These are phyloP conservation scores for Trichosporon ovoides DNA, from an alignment of 1,284 basidiomycete genomes.

Conservation along the genomic window DNA sequence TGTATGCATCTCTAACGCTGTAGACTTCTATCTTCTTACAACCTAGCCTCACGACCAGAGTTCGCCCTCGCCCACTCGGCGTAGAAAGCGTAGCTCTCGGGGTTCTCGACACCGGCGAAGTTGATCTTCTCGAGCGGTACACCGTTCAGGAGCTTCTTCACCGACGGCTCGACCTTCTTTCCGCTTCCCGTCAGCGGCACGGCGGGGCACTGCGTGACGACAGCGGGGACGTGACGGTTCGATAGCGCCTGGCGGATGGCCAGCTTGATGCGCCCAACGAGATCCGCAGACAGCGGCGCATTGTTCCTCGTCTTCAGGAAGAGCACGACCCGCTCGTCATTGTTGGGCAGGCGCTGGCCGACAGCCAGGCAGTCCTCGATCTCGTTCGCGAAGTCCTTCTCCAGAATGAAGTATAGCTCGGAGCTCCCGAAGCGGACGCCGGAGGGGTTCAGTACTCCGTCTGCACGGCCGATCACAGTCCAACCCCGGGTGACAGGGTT, in stretches of 20 bases:
- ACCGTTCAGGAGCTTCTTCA: conserved; percentile 24
- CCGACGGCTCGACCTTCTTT: conserved; percentile 22
- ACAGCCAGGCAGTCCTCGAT: conserved; percentile 39
- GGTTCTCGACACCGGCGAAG: conserved; percentile 17
- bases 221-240: conserved; percentile 35
- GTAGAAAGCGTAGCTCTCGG: conserved; percentile 18
- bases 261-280: conserved; percentile 26
- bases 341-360: conserved; percentile 30
- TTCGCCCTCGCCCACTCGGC: conserved; percentile 14
- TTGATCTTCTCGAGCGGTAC: conserved; percentile 16
- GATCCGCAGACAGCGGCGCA: conserved; percentile 12
- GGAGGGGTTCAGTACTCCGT: conserved; percentile 30
- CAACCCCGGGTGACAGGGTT: conserved; percentile 19
- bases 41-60: conserved; percentile 2
- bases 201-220: conserved; percentile 29
- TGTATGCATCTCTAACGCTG: not conserved
- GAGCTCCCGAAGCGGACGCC: conserved; percentile 28
- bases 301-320: conserved; percentile 35
- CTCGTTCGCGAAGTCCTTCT: conserved; percentile 26
- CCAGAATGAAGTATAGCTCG: conserved; percentile 29
- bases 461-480: conserved; percentile 23
- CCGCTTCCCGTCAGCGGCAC: conserved; percentile 20
- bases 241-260: conserved; percentile 29
- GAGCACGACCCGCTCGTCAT: conserved; percentile 38
- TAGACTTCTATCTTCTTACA: not conserved